Percentiles rank a stretch among this genome's conserved stretches.
Evolutionary conservation across 306 rosid species (phyloP).

Genomic region (Oxytropis ochrocephala): DNA sequence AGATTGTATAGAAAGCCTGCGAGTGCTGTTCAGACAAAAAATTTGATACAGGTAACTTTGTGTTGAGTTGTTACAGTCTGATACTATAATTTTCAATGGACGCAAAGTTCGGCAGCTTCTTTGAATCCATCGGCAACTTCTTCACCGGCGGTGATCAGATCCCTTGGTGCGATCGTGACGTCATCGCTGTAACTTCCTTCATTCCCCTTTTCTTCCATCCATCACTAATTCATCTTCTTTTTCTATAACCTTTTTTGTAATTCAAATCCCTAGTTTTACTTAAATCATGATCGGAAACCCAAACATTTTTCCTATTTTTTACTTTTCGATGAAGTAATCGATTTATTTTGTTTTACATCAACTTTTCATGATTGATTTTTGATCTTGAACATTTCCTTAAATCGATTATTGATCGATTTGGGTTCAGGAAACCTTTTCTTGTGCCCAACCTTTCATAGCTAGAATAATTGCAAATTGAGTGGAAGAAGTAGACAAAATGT

Average conservation of each 20-base stretch:
- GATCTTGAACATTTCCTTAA: neutral
- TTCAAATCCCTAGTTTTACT: conserved; percentile 5
- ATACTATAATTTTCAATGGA: conserved; percentile 36
- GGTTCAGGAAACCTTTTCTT: neutral
- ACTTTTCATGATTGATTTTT: neutral
- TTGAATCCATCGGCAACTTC: conserved; percentile 63
- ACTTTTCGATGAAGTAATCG: neutral
- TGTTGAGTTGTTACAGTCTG: neutral
- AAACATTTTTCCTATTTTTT: neutral
- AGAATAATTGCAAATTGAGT: neutral
- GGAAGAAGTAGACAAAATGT: neutral
- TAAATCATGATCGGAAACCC: neutral
- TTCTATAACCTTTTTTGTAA: neutral
- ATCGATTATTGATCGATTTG: neutral
- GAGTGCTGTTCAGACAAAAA: neutral
- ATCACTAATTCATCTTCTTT: neutral
- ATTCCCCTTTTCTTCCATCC: neutral
- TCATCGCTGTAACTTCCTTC: conserved; percentile 51
- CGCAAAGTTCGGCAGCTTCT: conserved; percentile 45
- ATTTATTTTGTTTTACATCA: neutral
- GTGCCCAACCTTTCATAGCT: neutral
- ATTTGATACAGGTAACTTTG: conserved; percentile 15
- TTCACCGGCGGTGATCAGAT: conserved; percentile 65
- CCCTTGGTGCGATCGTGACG: conserved; percentile 85
- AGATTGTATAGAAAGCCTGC: neutral